Evolutionary conservation across 2,329 filamentous ascomycete species (phyloP), one percentile per base, ranked within the genome.

Genomic region (Thyridium curvatum): DNA sequence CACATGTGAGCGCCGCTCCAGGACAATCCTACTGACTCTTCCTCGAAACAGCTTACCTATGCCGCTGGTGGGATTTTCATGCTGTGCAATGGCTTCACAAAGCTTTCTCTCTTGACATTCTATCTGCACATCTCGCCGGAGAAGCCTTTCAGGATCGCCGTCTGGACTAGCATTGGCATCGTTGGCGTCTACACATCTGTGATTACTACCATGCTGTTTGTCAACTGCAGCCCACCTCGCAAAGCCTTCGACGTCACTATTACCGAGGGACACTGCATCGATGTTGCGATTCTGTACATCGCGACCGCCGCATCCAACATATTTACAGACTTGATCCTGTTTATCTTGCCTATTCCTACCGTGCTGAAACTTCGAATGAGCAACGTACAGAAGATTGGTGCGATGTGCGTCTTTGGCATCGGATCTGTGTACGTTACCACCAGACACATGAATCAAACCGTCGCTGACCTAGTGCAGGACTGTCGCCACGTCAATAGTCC

Each of bases 291-390:
- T 2, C 62, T 74, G 16, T 73, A 72, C 48, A 64, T 74, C 26
- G 59, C 63, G 28, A 71, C 70, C 13, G 67, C 69, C 0, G 63
- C 60, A 3, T 53, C 66, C 14, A 72, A 71, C 41, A 68, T 74
- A 33, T 38, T 62, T 13, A 69, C 68, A 6, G 69, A 74, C 45
- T 35, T 74, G 4, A 45, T 72, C 6, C 60, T 71, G 13, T 69
- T 71, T 34, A 46, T 59, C 1, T 46, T 74, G 3, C 71, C 71
- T 0, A 60, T 73, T 18, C 64, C 62, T 1, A 67, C 70, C 29
- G 55, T 74, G 1, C 48, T 66, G 18, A 56, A 54, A 13, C 49
- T 74, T 1, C 62, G 67, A 34, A 61, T 74, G 29, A 66, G 68
- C 0, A 46, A 47, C 15, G 62, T 59, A 34, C 68, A 73, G 40